Conservation (phyloP, 306 rosid species). For the Rubus idaeus region DNA sequence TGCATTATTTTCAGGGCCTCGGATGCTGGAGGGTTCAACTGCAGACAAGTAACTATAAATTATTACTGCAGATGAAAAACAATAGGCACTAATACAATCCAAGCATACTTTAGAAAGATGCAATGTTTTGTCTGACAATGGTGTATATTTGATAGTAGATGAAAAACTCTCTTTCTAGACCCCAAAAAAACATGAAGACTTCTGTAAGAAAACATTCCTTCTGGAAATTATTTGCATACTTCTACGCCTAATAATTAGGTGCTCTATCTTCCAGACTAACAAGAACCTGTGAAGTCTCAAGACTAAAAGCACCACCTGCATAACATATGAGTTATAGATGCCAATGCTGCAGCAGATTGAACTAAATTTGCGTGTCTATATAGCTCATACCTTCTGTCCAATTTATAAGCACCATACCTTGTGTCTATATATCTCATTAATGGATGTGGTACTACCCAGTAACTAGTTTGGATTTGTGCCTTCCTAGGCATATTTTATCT, state of each 20-base stretch:
- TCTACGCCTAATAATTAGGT: neutral
- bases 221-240: neutral
- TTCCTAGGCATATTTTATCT: neutral
- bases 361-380: neutral
- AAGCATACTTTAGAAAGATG: neutral
- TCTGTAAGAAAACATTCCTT: neutral
- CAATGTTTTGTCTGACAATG: constrained; percentile 9
- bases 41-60: constrained; percentile 34
- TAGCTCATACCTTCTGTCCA: neutral
- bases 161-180: neutral
- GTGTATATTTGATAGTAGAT: neutral
- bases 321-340: neutral
- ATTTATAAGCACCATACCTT: neutral
- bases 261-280: neutral
- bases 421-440: neutral
- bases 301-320: neutral
- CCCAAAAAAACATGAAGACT: neutral
- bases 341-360: constrained; percentile 1
- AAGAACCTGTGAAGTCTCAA: neutral
- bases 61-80: neutral
- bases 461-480: neutral
- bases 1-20: constrained; percentile 95
- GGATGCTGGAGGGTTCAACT: constrained; percentile 84
- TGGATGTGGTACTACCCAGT: neutral
- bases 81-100: neutral